Evolutionary conservation across 2,329 filamentous ascomycete genomes (phyloP), one percentile per base, ranked within the genome.

Genomic region (Raffaelea albimanens): DNA sequence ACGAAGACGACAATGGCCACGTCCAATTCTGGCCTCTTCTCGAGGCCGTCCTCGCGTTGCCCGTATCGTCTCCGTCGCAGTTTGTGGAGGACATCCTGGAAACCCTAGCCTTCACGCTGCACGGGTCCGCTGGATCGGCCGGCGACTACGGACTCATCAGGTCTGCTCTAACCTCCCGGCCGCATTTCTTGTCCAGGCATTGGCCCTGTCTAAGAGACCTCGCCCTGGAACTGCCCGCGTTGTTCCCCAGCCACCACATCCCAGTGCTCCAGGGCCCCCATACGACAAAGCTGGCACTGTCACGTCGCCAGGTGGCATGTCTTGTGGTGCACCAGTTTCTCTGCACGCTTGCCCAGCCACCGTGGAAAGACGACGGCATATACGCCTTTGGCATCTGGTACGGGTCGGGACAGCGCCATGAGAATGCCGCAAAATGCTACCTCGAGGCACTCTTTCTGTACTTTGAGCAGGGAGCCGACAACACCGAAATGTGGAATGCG

Each of bases 331-430:
- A 65, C 16, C 62, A 65, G 44, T 64, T 64, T 21, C 43, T 65
- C 4, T 60, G 61, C 36, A 58, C 53, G 1, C 23, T 59, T 13
- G 7, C 25, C 5, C 31, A 33, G 48, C 49, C n/a, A 2, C 56
- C 45, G 7, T 45, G 20, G 56, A 59, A 47, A 34, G 49, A 56
- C 5, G 60, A 59, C 0, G 61, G 57, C n/a, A 46, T 45, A 29
- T 60, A 61, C 33, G 60, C 64, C 50, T 59, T 65, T 43, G 52
- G 61, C 4, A 56, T 64, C 29, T 66, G 63, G 63, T 65, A 61
- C 40, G 47, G 48, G 19, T 61, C 57, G 0, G 56, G 54, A 29
- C 62, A 66, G 43, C 52, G 60, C 21, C 62, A 65, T 20, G 55
- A 54, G 3, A 25, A 43, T 8, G 62, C 64, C 1, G 57, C 52